Evolutionary conservation across 179 eudicot species (phyloP), one percentile per base, ranked within the genome.

Genomic region (Camellia oleifera): DNA sequence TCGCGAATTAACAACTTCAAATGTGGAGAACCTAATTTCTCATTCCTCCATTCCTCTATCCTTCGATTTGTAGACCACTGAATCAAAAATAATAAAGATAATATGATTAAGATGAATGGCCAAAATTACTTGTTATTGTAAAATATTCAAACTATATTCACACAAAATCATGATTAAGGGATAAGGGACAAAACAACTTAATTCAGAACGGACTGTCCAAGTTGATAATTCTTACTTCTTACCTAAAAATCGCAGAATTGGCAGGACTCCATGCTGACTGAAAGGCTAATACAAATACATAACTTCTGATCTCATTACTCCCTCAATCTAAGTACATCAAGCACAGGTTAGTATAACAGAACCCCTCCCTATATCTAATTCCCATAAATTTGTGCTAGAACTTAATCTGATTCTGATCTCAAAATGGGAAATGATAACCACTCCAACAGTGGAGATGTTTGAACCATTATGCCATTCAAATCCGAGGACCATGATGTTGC

Each of bases 251-350:
- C 13, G 74, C 18, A 70, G 56, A 46, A 45, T 70, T 42, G 74
- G 74, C 57, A 45, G 6, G 56, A 70, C 20, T 46, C 23, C 74
- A 70, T 70, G 74, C 56, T 70, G 26, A 70, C 56, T 15, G 26
- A 70, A 70, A 70, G 46, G 57, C 57, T n/a, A 70, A 46, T 7
- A 45, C 53, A 17, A 70, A 46, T 7, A 45, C 53, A 17, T 52
- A 70, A 45, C 54, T 70, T 70, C 54, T 46, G 74, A 18, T 26
- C 56, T 44, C 57, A 70, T 68, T 68, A 68, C 40, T 32, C 48
- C 72, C 72, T 68, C 18, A 32, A 45, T 3, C 26, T n/a, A 26
- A 70, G 74, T 17, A 20, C 26, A 45, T 17, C 17, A 45, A 70
- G 32, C 23, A 1, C 12, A 70, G 9, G 46, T 70, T 69, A 45